Evolutionary conservation across 2,329 filamentous ascomycete genomes (phyloP).

Genomic region (Clonostachys rosea): DNA sequence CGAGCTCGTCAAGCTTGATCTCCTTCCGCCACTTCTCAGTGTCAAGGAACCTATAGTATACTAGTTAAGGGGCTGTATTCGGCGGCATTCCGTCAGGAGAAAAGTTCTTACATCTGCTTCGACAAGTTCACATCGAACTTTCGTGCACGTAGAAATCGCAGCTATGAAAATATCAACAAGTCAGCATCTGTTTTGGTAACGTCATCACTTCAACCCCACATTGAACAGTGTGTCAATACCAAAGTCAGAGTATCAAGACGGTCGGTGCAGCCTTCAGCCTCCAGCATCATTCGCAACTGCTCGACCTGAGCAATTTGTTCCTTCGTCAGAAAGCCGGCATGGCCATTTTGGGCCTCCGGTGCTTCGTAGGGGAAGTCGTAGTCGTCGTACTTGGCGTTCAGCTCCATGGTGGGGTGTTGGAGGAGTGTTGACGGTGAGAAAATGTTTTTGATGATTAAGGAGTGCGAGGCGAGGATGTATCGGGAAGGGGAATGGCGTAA

Average conservation of each 20-base stretch:
- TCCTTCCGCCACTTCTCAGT: slow-evolving; percentile 88
- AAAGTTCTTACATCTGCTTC: slow-evolving; percentile 74
- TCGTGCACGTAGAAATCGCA: slow-evolving; percentile 87
- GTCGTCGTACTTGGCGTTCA: slow-evolving; percentile 91
- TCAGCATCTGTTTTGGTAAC: slow-evolving; percentile 3
- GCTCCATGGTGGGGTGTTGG: slow-evolving; percentile 36
- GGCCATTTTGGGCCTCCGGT: slow-evolving; percentile 65
- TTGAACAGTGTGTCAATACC: slow-evolving; percentile 37
- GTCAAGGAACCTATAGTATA: slow-evolving; percentile 71
- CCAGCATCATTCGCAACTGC: slow-evolving; percentile 81
- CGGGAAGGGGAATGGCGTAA: slow-evolving; percentile 1
- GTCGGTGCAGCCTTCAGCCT: slow-evolving; percentile 76
- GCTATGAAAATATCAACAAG: slow-evolving; percentile 32
- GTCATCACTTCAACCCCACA: not conserved
- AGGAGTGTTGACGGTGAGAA: not conserved
- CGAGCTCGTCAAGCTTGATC: slow-evolving; percentile 76
- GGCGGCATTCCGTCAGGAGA: not conserved
- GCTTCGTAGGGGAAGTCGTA: slow-evolving; percentile 88
- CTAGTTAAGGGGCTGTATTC: slow-evolving; percentile 6
- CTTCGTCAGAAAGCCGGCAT: slow-evolving; percentile 81
- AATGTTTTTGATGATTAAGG: not conserved
- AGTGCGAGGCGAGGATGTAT: slow-evolving; percentile 1
- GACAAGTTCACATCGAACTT: slow-evolving; percentile 86
- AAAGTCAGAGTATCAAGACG: slow-evolving; percentile 89
- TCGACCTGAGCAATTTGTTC: slow-evolving; percentile 86